Evolutionary conservation across 345 rosid species (phyloP).

Genomic region (Ceriops tagal): DNA sequence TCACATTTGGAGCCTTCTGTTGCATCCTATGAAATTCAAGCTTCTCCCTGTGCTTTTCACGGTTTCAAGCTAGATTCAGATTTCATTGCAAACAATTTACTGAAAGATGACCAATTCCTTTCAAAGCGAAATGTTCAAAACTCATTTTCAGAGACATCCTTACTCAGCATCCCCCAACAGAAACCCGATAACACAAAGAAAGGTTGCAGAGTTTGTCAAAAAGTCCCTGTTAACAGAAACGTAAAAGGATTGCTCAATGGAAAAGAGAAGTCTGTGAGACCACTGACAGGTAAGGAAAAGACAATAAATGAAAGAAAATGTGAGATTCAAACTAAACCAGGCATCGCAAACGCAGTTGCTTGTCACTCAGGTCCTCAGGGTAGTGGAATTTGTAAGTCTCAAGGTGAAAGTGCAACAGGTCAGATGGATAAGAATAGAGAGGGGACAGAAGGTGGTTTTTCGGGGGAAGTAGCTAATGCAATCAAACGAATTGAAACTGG

Average conservation of each 20-base stretch:
- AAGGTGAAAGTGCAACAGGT: too few species aligned
- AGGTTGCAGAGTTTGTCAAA: constrained; percentile 16
- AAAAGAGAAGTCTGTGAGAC: not conserved
- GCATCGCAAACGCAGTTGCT: too few species aligned
- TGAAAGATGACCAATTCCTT: not conserved
- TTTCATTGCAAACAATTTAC: not conserved
- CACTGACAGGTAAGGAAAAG: too few species aligned
- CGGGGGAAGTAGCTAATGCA: not conserved
- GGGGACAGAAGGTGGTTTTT: not conserved
- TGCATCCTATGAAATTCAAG: too few species aligned
- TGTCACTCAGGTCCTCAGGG: too few species aligned
- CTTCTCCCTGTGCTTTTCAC: too few species aligned
- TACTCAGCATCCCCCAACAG: not conserved
- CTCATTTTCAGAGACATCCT: constrained; percentile 5
- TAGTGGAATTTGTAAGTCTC: too few species aligned
- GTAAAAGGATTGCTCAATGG: not conserved
- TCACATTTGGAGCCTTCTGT: too few species aligned
- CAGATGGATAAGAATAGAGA: too few species aligned
- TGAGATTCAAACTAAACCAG: too few species aligned
- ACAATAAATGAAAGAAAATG: too few species aligned
- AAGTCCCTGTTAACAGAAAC: not conserved
- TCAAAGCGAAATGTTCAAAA: not conserved
- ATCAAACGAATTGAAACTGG: constrained; percentile 11
- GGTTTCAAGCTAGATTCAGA: not conserved
- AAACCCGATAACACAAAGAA: not conserved